Percentiles rank a stretch among this genome's conserved stretches.
Evolutionary conservation across 768 basidiomycete species (phyloP).

Genomic region (Suillus spraguei): DNA sequence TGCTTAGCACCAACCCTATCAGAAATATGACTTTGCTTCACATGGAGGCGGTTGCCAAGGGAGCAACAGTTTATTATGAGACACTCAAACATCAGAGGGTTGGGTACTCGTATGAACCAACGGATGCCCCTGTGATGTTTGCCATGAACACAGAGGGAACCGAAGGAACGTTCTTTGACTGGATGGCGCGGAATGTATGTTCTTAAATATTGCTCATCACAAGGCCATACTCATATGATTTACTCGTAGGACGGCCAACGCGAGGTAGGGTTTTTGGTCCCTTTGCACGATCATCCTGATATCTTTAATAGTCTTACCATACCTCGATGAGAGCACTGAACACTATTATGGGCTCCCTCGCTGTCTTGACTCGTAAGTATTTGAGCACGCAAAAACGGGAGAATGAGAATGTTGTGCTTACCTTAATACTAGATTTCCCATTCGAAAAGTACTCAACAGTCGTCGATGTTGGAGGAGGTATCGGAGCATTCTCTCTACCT

Average conservation of each 20-base stretch:
- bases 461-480: conserved; percentile 39
- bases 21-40: conserved; percentile 24
- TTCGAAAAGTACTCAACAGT: conserved; percentile 32
- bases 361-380: conserved; percentile 24
- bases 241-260: conserved; percentile 20
- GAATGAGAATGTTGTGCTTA: not conserved
- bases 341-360: conserved; percentile 27
- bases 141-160: conserved; percentile 21
- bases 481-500: conserved; percentile 33
- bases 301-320: conserved; percentile 22
- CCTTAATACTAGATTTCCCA: conserved; percentile 29
- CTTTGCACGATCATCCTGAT: not conserved
- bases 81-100: conserved; percentile 27
- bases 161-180: conserved; percentile 27
- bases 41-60: conserved; percentile 21
- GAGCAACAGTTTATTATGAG: conserved; percentile 26
- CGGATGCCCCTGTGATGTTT: conserved; percentile 25
- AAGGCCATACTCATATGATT: not conserved
- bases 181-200: conserved; percentile 25
- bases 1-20: conserved; percentile 27
- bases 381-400: not conserved
- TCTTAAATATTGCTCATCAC: not conserved
- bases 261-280: conserved; percentile 18
- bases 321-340: conserved; percentile 26
- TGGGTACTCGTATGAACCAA: conserved; percentile 23